These are phyloP conservation scores for Colletotrichum graminicola DNA, from an alignment of 2,329 filamentous ascomycete genomes.

Conservation along the genomic window DNA sequence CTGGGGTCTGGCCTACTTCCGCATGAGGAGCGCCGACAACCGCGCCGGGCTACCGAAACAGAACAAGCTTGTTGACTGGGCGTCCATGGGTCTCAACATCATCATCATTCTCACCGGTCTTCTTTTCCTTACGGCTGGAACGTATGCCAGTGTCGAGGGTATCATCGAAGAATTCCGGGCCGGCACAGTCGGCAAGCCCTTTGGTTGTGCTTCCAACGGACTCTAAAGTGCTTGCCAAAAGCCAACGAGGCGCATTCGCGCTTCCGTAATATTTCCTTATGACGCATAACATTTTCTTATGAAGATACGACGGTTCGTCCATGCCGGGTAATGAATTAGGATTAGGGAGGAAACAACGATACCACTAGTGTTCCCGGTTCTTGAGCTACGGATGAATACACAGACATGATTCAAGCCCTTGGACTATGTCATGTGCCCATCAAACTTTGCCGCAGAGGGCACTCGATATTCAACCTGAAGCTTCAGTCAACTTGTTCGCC, in stretches of 20 bases:
- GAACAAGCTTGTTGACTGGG: slow-evolving; percentile 62
- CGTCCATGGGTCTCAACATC: slow-evolving; percentile 76
- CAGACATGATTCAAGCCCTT: not conserved
- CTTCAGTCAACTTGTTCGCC: not conserved
- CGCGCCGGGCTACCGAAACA: slow-evolving; percentile 65
- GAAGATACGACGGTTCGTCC: too few relatives aligned
- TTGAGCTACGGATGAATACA: not conserved
- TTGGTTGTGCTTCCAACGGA: slow-evolving; percentile 79
- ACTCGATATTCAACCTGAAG: not conserved
- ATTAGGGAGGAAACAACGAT: not conserved
- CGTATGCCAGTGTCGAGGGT: slow-evolving; percentile 81
- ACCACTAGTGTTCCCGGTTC: not conserved
- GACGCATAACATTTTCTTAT: not conserved
- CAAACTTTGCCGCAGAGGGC: not conserved
- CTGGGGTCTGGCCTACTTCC: slow-evolving; percentile 85
- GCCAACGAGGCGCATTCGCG: not conserved
- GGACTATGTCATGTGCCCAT: too few relatives aligned
- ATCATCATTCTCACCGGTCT: slow-evolving; percentile 79
- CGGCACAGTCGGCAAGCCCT: slow-evolving; percentile 76
- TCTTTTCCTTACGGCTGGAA: slow-evolving; percentile 86
- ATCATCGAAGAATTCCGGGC: slow-evolving; percentile 79
- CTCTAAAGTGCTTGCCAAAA: slow-evolving; percentile 4
- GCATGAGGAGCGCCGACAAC: slow-evolving; percentile 77
- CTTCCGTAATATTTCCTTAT: not conserved
- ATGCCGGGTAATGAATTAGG: too few relatives aligned